Percentiles rank a stretch among this genome's conserved stretches.
Conservation (phyloP, 2,329 filamentous ascomycete species). For the Diplocarpon mali region DNA sequence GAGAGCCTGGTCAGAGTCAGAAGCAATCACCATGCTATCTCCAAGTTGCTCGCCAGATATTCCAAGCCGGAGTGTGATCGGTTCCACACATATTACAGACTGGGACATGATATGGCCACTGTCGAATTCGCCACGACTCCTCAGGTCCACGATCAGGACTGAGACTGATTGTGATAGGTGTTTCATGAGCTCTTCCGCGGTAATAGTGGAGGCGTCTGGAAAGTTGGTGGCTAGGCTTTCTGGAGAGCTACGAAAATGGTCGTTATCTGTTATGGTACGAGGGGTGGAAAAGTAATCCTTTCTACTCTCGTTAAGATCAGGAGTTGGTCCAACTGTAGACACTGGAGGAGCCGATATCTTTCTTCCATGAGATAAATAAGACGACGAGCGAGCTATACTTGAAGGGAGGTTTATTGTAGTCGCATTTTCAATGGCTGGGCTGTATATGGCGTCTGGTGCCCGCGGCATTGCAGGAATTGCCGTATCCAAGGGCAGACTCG, state of each 20-base stretch:
- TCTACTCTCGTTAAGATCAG: constrained; percentile 12
- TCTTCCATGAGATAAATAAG: constrained; percentile 15
- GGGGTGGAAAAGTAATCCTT: constrained; percentile 19
- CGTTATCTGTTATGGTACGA: constrained; percentile 8
- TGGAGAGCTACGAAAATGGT: constrained; percentile 1
- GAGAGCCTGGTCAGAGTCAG: constrained; percentile 60
- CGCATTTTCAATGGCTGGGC: constrained; percentile 22
- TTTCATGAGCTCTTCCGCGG: constrained; percentile 56
- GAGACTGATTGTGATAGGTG: constrained; percentile 51
- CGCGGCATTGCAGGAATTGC: constrained; percentile 25
- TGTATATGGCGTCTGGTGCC: constrained; percentile 28
- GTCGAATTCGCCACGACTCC: constrained; percentile 70
- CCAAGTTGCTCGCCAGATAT: constrained; percentile 50
- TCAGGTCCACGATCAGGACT: constrained; percentile 78
- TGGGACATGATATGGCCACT: constrained; percentile 79
- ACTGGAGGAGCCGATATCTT: constrained; percentile 20
- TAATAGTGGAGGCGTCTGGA: constrained; percentile 19
- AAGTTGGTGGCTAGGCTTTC: constrained; percentile 8
- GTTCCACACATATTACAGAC: constrained; percentile 82
- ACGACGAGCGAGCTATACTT: constrained; percentile 20
- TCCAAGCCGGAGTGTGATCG: constrained; percentile 59
- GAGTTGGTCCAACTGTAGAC: constrained; percentile 18
- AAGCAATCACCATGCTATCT: constrained; percentile 60
- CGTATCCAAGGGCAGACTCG: constrained; percentile 17
- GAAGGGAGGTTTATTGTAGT: constrained; percentile 18